Base-by-base conservation (phyloP, 2,329 filamentous ascomycete genomes). In the Rasamsonia emersonii region DNA sequence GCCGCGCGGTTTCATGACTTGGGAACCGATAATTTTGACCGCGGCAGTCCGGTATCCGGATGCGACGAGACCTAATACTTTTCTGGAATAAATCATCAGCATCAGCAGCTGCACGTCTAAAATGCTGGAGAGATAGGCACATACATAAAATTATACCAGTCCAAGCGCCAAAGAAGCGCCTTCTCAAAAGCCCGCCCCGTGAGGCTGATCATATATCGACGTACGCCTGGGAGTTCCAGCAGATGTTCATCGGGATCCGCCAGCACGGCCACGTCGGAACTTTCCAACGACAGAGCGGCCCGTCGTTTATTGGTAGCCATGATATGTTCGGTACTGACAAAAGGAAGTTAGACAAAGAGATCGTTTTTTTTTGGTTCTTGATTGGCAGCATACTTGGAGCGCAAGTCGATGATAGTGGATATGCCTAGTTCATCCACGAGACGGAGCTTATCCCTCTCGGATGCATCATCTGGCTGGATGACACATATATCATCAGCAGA, bases 391-490 rank as follows among this genome's bases (percentile, higher is more conserved):
- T 68, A 84, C 76, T 79, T 76, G 40, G 85, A 84, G 35, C 86
- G 74, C 8, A 93, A 64, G 61, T 93, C 86, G 38, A 93, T 71
- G 24, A 93, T 73, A 2, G 77, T 84, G 43, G 69, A 73, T 41
- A 93, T 73, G 14, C 72, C 68, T 44, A 79, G 70, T 18, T 75
- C 68, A 5, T 76, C 58, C 7, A 64, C 57, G 8, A 93, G 67
- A 18, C 65, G 61, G 19, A 64, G 53, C 35, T 73, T 72, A 57
- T 93, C 86, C 20, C 65, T 52, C 13, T 67, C 49, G 0, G 82
- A 80, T 20, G 84, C 82, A 54, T 85, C 77, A 49, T 93, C 85
- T 70, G 56, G 52, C 52, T 52, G 40, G 31, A 31, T 9, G 15
- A 13, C n/a, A n/a, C 18, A 14, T 28, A 6, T 21, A 26, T 21